Percentiles rank a stretch among this genome's conserved stretches.
Evolutionary conservation across 441 rosid genomes (phyloP).

Genomic region (Lepidium campestre): DNA sequence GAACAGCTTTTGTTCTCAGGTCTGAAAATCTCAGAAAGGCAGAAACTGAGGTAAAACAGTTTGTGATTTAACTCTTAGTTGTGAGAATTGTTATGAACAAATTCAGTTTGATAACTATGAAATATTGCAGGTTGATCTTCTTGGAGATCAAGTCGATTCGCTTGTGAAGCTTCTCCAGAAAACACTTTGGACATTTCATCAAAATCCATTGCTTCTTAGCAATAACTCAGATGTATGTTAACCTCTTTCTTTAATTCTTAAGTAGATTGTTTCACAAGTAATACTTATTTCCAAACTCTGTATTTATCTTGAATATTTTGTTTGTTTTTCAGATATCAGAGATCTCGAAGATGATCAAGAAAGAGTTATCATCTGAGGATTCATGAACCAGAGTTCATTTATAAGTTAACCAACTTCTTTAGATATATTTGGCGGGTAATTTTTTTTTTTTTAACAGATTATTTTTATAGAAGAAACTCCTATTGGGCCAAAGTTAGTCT

Average conservation of each 20-base stretch:
- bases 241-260: not conserved
- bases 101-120: not conserved
- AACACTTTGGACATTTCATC: conserved; percentile 38
- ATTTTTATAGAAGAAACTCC: too few species aligned
- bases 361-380: conserved; percentile 27
- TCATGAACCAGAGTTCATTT: not conserved
- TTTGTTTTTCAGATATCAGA: conserved; percentile 49
- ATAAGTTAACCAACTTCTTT: not conserved
- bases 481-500: too few species aligned
- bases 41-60: conserved; percentile 62
- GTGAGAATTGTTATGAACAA: not conserved
- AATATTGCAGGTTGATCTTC: conserved; percentile 60
- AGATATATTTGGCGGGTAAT: too few species aligned
- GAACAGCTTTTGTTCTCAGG: conserved; percentile 52
- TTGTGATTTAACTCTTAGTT: not conserved
- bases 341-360: conserved; percentile 45
- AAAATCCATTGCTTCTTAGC: conserved; percentile 36
- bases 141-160: conserved; percentile 72
- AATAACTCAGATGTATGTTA: conserved; percentile 42
- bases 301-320: too few species aligned
- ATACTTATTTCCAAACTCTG: not conserved
- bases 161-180: conserved; percentile 46
- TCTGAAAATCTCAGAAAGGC: conserved; percentile 73
- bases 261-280: conserved; percentile 6
- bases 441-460: too few species aligned